These are phyloP conservation scores for Thelephora terrestris DNA, from an alignment of 1,284 basidiomycete genomes.

Conservation along the genomic window DNA sequence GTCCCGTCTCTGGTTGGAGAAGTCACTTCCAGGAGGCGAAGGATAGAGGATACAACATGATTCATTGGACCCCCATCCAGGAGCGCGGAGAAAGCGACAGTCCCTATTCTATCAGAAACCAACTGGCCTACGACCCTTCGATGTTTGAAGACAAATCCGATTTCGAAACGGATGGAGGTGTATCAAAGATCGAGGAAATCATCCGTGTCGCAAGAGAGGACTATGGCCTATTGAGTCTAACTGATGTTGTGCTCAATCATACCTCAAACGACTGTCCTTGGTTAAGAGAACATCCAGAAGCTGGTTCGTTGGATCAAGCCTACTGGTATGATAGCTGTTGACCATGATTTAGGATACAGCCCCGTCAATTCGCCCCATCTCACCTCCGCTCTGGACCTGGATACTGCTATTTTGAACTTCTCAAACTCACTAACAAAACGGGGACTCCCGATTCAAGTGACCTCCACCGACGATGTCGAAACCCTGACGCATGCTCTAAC, in stretches of 20 bases:
- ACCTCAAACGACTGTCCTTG: constrained; percentile 89
- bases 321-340: not conserved
- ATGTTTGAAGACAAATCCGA: constrained; percentile 47
- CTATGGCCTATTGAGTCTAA: constrained; percentile 81
- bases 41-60: constrained; percentile 88
- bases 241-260: constrained; percentile 93
- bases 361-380: constrained; percentile 86
- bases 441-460: constrained; percentile 65
- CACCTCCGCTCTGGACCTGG: constrained; percentile 79
- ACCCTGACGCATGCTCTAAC: constrained; percentile 55
- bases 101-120: constrained; percentile 87
- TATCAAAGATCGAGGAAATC: constrained; percentile 47
- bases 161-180: constrained; percentile 39
- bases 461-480: constrained; percentile 59
- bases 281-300: constrained; percentile 90
- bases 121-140: constrained; percentile 69
- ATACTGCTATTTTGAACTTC: constrained; percentile 75
- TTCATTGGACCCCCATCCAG: constrained; percentile 92
- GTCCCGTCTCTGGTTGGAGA: constrained; percentile 66
- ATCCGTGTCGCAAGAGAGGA: constrained; percentile 67
- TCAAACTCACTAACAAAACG: constrained; percentile 53
- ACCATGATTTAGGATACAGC: constrained; percentile 58
- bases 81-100: constrained; percentile 80
- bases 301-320: constrained; percentile 42
- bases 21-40: constrained; percentile 73